Evolutionary conservation across 2,329 filamentous ascomycete genomes (phyloP).

Genomic region (Myriosclerotinia curreyana): DNA sequence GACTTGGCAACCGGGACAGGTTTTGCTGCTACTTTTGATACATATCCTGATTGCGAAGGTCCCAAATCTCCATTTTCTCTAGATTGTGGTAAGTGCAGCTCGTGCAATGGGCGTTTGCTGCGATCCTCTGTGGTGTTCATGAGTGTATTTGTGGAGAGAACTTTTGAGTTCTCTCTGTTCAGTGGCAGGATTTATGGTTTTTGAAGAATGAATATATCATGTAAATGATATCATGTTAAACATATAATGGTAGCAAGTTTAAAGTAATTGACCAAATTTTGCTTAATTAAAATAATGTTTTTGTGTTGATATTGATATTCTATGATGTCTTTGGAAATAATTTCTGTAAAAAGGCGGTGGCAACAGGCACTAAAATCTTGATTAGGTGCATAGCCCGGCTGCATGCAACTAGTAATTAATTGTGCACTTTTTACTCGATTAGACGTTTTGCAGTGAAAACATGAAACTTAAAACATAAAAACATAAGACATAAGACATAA

Average conservation of each 20-base stretch:
- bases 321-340: slow-evolving; percentile 16
- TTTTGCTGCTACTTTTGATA: slow-evolving; percentile 40
- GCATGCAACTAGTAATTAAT: neutral
- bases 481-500: too few species aligned
- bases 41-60: slow-evolving; percentile 45
- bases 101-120: slow-evolving; percentile 25
- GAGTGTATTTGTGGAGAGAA: slow-evolving; percentile 25
- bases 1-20: slow-evolving; percentile 63
- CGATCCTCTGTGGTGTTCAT: slow-evolving; percentile 35
- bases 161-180: slow-evolving; percentile 11
- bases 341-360: slow-evolving; percentile 16
- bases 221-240: slow-evolving; percentile 11
- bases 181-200: neutral
- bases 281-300: neutral
- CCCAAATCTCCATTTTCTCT: slow-evolving; percentile 58
- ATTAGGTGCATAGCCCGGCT: neutral
- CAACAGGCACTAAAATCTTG: slow-evolving; percentile 5
- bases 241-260: neutral
- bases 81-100: slow-evolving; percentile 42
- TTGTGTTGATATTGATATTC: neutral
- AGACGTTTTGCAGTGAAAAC: neutral
- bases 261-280: slow-evolving; percentile 14
- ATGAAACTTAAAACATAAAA: too few species aligned
- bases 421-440: neutral
- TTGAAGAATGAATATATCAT: slow-evolving; percentile 8